These are phyloP conservation scores for Cladophialophora psammophila DNA, from an alignment of 2,329 filamentous ascomycete genomes.

Conservation along the genomic window DNA sequence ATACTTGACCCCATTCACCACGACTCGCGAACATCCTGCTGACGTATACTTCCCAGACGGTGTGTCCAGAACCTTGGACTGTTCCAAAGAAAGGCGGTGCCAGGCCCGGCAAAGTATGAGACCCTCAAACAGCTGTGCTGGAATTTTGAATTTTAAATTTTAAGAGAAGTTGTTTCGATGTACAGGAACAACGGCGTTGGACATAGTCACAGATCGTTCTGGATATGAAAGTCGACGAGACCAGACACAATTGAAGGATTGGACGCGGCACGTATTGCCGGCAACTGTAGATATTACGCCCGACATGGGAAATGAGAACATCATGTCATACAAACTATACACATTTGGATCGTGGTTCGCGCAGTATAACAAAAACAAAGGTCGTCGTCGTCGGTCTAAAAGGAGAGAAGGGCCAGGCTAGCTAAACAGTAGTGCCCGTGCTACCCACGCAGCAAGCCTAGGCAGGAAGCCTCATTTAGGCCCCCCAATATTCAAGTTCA, in stretches of 20 bases:
- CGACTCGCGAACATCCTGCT: slow-evolving; percentile 29
- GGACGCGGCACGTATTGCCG: slow-evolving; percentile 6
- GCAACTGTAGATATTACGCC: slow-evolving; percentile 25
- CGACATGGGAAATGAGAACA: slow-evolving; percentile 22
- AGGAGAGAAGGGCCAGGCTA: slow-evolving; percentile 6
- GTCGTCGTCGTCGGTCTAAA: background rate
- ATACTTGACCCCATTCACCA: slow-evolving; percentile 36
- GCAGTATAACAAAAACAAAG: background rate
- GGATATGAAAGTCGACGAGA: slow-evolving; percentile 7
- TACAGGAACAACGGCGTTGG: slow-evolving; percentile 3
- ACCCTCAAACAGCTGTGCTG: slow-evolving; percentile 11
- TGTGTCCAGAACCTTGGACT: slow-evolving; percentile 74
- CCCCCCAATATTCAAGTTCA: slow-evolving; percentile 11
- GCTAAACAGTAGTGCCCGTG: background rate
- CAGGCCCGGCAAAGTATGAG: slow-evolving; percentile 39
- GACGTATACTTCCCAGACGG: slow-evolving; percentile 57
- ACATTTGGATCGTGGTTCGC: background rate
- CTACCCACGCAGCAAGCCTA: background rate
- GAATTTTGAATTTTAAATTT: background rate
- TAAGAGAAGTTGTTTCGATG: background rate
- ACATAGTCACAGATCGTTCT: slow-evolving; percentile 4
- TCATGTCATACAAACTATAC: background rate
- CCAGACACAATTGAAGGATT: slow-evolving; percentile 1
- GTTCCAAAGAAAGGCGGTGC: slow-evolving; percentile 61
- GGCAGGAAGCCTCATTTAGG: slow-evolving; percentile 5